Evolutionary conservation across 805 yeast species (phyloP).

Genomic region (Wickerhamomyces queroliae): DNA sequence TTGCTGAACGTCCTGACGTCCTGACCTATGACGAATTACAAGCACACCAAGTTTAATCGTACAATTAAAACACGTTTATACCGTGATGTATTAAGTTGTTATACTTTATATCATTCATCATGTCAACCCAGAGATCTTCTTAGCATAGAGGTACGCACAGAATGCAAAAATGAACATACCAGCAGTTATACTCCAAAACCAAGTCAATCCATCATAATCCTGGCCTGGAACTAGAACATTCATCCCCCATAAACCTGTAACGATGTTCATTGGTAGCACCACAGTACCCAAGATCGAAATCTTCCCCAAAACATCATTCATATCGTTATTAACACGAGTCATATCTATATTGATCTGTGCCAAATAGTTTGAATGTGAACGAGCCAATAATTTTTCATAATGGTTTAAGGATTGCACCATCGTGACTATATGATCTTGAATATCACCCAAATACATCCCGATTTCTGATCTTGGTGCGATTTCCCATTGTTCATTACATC

Average conservation of each 20-base stretch:
- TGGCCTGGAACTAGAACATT: conserved; percentile 97
- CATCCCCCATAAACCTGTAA: conserved; percentile 99
- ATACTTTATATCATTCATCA: not conserved
- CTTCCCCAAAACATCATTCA: conserved; percentile 93
- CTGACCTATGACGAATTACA: no score
- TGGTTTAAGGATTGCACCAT: conserved; percentile 96
- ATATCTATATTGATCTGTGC: conserved; percentile 97
- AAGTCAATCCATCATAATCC: conserved; percentile 46
- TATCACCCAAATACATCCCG: conserved; percentile 92
- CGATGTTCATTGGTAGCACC: conserved; percentile 89
- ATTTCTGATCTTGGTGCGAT: conserved; percentile 79
- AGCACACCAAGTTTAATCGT: no score
- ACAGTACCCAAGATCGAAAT: conserved; percentile 92
- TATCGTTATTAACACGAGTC: conserved; percentile 95
- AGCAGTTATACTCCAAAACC: conserved; percentile 55
- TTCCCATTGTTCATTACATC: conserved; percentile 83
- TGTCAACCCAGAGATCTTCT: conserved; percentile 31
- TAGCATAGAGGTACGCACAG: conserved; percentile 42
- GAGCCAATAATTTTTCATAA: conserved; percentile 86
- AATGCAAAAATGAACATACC: conserved; percentile 44
- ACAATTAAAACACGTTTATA: no score
- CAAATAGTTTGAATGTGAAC: conserved; percentile 93
- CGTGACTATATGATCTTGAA: conserved; percentile 95
- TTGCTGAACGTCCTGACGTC: no score
- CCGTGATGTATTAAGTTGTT: no score